phyloP scores from a whole-genome alignment of 1,139 yeast genomes.

The Blastobotrys buckinghamii region DNA sequence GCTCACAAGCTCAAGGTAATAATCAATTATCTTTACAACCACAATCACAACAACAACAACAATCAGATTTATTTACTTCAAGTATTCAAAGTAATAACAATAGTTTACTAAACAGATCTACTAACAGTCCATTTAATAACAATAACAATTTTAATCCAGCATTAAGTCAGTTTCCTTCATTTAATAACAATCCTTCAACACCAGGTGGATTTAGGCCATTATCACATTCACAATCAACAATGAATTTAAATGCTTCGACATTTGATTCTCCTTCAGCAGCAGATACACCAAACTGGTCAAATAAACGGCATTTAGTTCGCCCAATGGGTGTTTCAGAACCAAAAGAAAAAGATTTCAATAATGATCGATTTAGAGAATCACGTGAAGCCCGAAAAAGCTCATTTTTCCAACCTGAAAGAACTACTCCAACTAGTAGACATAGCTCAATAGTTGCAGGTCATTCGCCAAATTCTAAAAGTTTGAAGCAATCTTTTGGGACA shows the following conservation, averaged over 20 bases:
- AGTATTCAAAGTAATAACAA: background rate
- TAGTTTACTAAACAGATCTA: background rate
- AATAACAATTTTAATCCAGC: no score
- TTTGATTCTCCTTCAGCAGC: background rate
- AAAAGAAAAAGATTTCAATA: no score
- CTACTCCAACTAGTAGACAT: constrained; percentile 15
- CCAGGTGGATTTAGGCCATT: constrained; percentile 4
- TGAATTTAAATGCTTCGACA: constrained; percentile 15
- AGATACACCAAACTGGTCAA: background rate
- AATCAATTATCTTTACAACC: constrained; percentile 4
- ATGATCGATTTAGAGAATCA: no score
- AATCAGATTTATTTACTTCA: constrained; percentile 5
- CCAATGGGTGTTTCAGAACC: no score
- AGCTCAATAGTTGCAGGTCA: constrained; percentile 7
- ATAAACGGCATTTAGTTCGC: background rate
- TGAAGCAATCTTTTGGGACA: constrained; percentile 23
- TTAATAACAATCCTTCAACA: background rate
- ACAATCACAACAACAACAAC: constrained; percentile 22
- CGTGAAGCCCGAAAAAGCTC: constrained; percentile 20
- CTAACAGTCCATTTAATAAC: background rate
- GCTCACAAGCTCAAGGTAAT: background rate
- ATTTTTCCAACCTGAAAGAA: constrained; percentile 17
- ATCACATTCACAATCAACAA: constrained; percentile 26
- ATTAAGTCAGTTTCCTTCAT: no score
- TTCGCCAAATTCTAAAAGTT: constrained; percentile 14